Evolutionary conservation across 352 stramenopile genomes (phyloP), one percentile per base, ranked within the genome.

Genomic region (Poterioochromonas sp.): DNA sequence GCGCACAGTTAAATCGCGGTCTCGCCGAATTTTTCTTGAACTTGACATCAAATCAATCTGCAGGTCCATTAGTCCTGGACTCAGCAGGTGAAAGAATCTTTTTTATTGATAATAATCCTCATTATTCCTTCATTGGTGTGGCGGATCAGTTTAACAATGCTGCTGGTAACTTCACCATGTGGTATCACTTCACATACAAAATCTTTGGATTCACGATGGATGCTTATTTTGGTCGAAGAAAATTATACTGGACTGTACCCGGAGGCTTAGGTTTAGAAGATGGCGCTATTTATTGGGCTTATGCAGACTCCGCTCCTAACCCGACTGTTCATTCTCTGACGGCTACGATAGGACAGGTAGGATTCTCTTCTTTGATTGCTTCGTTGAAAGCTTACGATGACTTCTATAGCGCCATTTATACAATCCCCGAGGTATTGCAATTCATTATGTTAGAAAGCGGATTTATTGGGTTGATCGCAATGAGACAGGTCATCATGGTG

Each of bases 401-500:
- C 47, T 58, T 26, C 15, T 70, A 15, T 44, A 73, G 63, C 63
- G 54, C 65, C 34, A 49, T 35, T 15, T 76, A 8, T 32, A 62
- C 32, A 12, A 37, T 11, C 73, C 73, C 18, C 12, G 5, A 8
- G 73, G 73, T 8, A 70, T 78, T 18, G 73, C 73, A 1, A 41
- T 78, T 35, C 73, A 78, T 35, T 78, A 70, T 44, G 18, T 26
- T 2, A 29, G 26, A 29, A 11, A 70, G 8, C 43, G 73, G 3
- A 12, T 78, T 8, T 78, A 70, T 32, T 78, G 73, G 73, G 8
- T 70, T 41, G 73, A 78, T 35, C 64, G 41, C 2, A 47, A 69
- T 49, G 26, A 60, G 65, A 12, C 11, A n/a, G 12, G 2, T 8
- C 2, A 43, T 32, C 12, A 60, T 26, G 62, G 62, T 32, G 70